A percentile compares a stretch with the other conserved stretches of the same genome.
These are phyloP conservation scores for Penicillium bialowiezense DNA, from an alignment of 495 filamentous ascomycete genomes.

Conservation along the genomic window DNA sequence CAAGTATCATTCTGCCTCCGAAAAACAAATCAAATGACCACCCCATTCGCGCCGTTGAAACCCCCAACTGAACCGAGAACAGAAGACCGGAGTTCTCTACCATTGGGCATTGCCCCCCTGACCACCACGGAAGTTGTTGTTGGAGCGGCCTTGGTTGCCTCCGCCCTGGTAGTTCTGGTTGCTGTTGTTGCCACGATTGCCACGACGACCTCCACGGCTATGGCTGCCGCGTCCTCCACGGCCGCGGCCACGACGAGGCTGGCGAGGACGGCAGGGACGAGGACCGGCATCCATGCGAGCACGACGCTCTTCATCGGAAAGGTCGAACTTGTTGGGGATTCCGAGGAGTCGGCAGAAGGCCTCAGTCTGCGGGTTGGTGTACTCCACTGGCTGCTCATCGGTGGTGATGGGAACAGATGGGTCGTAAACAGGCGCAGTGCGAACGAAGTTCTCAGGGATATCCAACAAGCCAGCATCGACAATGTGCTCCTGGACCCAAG, in stretches of 20 bases:
- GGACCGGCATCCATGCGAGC: slow-evolving; percentile 41
- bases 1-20: no score
- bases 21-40: no score
- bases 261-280: slow-evolving; percentile 21
- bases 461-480: slow-evolving; percentile 53
- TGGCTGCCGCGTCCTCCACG: slow-evolving; percentile 19
- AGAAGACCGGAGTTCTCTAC: no score
- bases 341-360: slow-evolving; percentile 74
- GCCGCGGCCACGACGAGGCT: slow-evolving; percentile 12
- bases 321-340: slow-evolving; percentile 73
- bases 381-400: slow-evolving; percentile 62
- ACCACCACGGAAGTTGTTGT: no score
- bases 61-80: no score
- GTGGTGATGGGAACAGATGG: slow-evolving; percentile 33
- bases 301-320: slow-evolving; percentile 63
- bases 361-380: slow-evolving; percentile 76
- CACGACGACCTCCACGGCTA: slow-evolving; percentile 10
- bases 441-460: slow-evolving; percentile 72
- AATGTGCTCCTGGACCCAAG: slow-evolving; percentile 77
- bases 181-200: not conserved
- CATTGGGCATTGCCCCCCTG: no score
- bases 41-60: no score
- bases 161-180: no score
- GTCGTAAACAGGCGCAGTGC: slow-evolving; percentile 71
- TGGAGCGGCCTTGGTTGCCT: no score